Evolutionary conservation across 192 early-diverging fungal species (phyloP).

Genomic region (Helicostylum pulchrum): DNA sequence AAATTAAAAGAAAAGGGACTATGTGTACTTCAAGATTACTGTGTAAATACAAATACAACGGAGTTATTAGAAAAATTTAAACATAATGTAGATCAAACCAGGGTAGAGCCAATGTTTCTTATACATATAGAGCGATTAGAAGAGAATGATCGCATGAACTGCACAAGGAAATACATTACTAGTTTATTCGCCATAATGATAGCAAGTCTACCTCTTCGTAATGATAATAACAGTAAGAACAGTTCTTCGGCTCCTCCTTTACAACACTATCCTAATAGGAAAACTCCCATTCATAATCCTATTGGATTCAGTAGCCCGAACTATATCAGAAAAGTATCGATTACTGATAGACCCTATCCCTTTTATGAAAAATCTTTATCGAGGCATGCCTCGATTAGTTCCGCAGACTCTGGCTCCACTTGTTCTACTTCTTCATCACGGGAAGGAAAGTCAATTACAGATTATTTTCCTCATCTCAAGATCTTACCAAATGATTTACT

Average conservation of each 20-base stretch:
- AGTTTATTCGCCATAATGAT: conserved; percentile 42
- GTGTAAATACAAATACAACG: conserved; percentile 2
- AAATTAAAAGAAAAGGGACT: conserved; percentile 48
- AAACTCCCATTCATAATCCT: neutral
- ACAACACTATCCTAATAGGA: neutral
- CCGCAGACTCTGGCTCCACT: neutral
- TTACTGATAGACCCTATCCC: neutral
- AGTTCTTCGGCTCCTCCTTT: too few species aligned
- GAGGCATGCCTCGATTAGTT: neutral
- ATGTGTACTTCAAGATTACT: conserved; percentile 37
- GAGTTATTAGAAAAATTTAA: neutral
- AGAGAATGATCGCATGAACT: conserved; percentile 44
- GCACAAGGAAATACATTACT: conserved; percentile 33
- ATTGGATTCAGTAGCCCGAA: neutral
- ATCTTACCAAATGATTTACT: neutral
- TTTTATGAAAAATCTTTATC: neutral
- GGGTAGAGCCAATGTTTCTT: conserved; percentile 18
- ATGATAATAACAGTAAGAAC: neutral
- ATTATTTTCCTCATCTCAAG: neutral
- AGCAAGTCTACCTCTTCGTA: conserved; percentile 38
- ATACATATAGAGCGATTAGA: conserved; percentile 38
- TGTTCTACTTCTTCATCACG: neutral
- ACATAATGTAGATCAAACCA: neutral
- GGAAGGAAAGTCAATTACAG: neutral
- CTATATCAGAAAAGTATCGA: too few species aligned